A percentile compares a stretch with the other conserved stretches of the same genome.
Conservation (phyloP, 2,329 filamentous ascomycete genomes). For the Fusarium succisae region DNA sequence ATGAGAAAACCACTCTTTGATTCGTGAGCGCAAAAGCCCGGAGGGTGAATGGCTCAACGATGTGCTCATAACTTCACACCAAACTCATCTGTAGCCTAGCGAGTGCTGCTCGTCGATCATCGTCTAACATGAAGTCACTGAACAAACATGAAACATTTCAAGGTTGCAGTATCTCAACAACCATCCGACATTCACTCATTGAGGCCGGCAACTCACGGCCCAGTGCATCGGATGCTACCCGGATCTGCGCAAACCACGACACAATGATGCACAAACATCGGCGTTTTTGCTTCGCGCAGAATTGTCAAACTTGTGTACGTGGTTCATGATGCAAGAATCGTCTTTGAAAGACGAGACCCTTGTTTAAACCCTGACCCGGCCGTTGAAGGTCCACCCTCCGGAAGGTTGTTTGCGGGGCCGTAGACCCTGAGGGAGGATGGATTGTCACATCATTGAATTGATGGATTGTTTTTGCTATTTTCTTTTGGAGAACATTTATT, state of each 20-base stretch:
- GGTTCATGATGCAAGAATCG: constrained; percentile 18
- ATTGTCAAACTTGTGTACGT: background rate
- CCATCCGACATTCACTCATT: background rate
- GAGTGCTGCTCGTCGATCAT: background rate
- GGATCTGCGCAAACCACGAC: constrained; percentile 1
- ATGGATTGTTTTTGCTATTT: background rate
- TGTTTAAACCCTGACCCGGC: constrained; percentile 17
- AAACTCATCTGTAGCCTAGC: background rate
- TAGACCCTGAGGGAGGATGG: constrained; percentile 21
- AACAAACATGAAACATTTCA: background rate
- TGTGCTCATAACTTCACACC: background rate
- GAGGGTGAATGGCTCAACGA: background rate
- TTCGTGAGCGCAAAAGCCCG: too few species aligned
- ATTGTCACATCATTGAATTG: constrained; percentile 4
- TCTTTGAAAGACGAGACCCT: background rate
- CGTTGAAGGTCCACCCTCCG: constrained; percentile 27
- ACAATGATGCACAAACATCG: background rate
- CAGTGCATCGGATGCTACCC: constrained; percentile 17
- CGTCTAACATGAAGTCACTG: background rate
- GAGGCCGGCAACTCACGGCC: constrained; percentile 19
- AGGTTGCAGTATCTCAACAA: background rate
- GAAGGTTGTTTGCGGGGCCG: constrained; percentile 27
- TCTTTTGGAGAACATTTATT: background rate
- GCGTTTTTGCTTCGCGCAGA: background rate
- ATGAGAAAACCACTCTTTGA: too few species aligned